Evolutionary conservation across 83 land plant species (phyloP), one percentile per base, ranked within the genome.

Genomic region (Picea abies): DNA sequence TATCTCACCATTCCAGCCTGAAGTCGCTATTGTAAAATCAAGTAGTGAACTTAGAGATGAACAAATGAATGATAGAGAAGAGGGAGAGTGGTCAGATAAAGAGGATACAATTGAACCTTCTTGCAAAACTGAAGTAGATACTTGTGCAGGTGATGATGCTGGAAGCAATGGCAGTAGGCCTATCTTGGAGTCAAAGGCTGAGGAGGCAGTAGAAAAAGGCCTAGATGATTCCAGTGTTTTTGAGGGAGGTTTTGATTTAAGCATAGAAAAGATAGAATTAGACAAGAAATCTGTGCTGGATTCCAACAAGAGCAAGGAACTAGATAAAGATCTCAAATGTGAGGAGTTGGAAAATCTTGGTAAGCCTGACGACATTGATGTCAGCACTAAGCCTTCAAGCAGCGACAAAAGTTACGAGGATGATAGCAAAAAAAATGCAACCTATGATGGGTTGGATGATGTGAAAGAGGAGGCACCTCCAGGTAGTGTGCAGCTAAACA

Each of bases 31-130:
- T 78, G 37, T 23, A 56, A 60, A 78, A 4, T 25, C 23, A 66
- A 23, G 26, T 35, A 9, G 14, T 61, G 66, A 61, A 32, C n/a
- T 17, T 35, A 37, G 19, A 22, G 79, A 81, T 47, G 77, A 39
- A 75, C 84, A 63, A 60, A 7, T 35, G 37, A 80, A 73, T 52
- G 95, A 93, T 75, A 93, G 85, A 81, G 95, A 93, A 84, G 95
- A 93, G 85, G 95, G 95, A 4, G 95, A 93, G 81, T 93, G 91
- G 93, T 91, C 90, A 69, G 93, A 89, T 81, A 85, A 85, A 60
- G 95, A 91, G 41, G 85, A 83, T 35, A 72, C 79, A 52, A n/a
- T 15, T 52, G 32, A 76, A 47, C 32, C 61, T 23, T 23, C 47
- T 23, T 25, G 77, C 22, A 37, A 52, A 25, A 37, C 22, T 52